Conservation (phyloP, 352 stramenopile genomes). For the Pythium pectinolyticum region DNA sequence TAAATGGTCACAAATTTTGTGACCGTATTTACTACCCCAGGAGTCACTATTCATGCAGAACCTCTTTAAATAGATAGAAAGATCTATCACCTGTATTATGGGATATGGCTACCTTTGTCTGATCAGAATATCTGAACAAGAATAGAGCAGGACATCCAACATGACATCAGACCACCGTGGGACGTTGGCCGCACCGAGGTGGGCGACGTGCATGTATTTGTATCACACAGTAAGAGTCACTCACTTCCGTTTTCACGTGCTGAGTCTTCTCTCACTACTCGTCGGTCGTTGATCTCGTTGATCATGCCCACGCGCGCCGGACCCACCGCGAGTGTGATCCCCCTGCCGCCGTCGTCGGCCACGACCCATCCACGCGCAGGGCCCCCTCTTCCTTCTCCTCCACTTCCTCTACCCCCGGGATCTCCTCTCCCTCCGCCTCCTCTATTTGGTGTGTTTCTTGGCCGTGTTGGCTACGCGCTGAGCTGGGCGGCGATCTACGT, state of each 20-base stretch:
- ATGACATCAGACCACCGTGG: no score
- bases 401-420: neutral
- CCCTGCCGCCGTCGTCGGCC: neutral
- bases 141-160: no score
- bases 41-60: no score
- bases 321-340: neutral
- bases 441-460: conserved; percentile 11
- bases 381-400: neutral
- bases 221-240: no score
- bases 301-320: neutral
- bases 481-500: conserved; percentile 4
- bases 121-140: no score
- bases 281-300: no score
- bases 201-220: no score
- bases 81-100: neutral
- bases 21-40: no score
- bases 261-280: no score
- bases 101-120: conserved; percentile 2
- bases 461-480: neutral
- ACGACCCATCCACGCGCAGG: no score
- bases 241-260: no score
- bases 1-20: no score
- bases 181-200: neutral
- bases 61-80: neutral
- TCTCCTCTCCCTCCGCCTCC: neutral